These are phyloP conservation scores for Podila verticillata DNA, from an alignment of 192 early-diverging fungal genomes.

Conservation along the genomic window DNA sequence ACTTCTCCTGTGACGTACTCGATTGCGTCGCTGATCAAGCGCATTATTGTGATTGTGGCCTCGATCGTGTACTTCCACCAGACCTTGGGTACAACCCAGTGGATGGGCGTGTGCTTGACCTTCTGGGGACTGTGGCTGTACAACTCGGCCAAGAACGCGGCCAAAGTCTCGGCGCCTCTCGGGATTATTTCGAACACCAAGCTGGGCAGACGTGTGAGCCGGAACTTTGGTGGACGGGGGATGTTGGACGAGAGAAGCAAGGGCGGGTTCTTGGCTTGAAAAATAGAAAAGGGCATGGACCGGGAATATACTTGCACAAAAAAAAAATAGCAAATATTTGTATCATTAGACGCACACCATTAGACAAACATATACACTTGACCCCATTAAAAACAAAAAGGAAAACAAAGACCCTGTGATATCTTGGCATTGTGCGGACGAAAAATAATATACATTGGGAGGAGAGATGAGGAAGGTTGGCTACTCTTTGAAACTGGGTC, in stretches of 20 bases:
- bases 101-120: conserved; percentile 78
- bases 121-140: conserved; percentile 89
- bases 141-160: conserved; percentile 75
- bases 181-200: conserved; percentile 33
- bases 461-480: too few relatives aligned
- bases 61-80: conserved; percentile 88
- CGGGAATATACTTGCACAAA: too few relatives aligned
- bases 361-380: too few relatives aligned
- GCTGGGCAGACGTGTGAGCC: conserved; percentile 29
- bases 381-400: too few relatives aligned
- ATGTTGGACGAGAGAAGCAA: conserved; percentile 21
- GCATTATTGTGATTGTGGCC: conserved; percentile 90
- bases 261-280: conserved; percentile 37
- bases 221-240: conserved; percentile 32
- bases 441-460: too few relatives aligned
- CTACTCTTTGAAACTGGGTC: too few relatives aligned
- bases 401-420: too few relatives aligned
- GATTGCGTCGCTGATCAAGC: conserved; percentile 86
- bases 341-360: too few relatives aligned
- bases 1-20: conserved; percentile 90
- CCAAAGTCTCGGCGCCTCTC: conserved; percentile 31
- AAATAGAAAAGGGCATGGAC: too few relatives aligned
- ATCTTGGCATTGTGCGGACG: too few relatives aligned
- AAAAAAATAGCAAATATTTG: too few relatives aligned
- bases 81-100: conserved; percentile 71